Conservation (phyloP, 495 filamentous ascomycete genomes). For the Bathelium albidoporum region DNA sequence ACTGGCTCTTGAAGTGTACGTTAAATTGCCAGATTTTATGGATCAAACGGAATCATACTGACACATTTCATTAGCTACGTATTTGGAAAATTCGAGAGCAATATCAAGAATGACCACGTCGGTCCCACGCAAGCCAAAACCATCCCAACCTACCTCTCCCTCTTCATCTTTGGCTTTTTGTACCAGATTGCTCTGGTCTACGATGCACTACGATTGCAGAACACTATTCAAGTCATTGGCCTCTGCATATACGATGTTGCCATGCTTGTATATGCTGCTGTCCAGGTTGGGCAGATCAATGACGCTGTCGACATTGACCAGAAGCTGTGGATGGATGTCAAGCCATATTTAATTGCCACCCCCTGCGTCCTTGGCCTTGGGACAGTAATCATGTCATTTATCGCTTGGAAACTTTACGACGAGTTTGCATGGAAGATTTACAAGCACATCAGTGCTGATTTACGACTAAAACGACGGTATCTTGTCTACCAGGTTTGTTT, state of each 20-base stretch:
- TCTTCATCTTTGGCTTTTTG: conserved; percentile 96
- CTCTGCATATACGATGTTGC: conserved; percentile 85
- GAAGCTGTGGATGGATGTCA: conserved; percentile 54
- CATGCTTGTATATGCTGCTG: conserved; percentile 80
- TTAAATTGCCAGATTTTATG: conserved; percentile 11
- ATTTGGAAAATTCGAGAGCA: conserved; percentile 56
- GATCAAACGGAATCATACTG: conserved; percentile 1
- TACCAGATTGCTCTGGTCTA: conserved; percentile 84
- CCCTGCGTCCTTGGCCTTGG: conserved; percentile 72
- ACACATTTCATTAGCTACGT: conserved; percentile 52
- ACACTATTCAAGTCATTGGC: conserved; percentile 97
- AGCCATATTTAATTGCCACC: conserved; percentile 73
- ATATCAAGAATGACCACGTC: conserved; percentile 30
- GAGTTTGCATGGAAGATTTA: conserved; percentile 99
- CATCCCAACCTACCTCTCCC: conserved; percentile 78
- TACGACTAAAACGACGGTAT: conserved; percentile 93
- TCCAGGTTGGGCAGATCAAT: conserved; percentile 81
- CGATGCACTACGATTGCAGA: conserved; percentile 88
- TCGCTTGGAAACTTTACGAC: conserved; percentile 91
- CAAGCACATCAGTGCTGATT: conserved; percentile 96
- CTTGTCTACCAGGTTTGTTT: conserved; percentile 80
- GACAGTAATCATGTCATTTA: conserved; percentile 58
- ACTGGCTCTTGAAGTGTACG: conserved; percentile 79
- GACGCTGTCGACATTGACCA: conserved; percentile 49
- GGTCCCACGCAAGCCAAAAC: conserved; percentile 45